phyloP scores from a whole-genome alignment of 2,329 filamentous ascomycete genomes.

The Cladorrhinum sp. region DNA sequence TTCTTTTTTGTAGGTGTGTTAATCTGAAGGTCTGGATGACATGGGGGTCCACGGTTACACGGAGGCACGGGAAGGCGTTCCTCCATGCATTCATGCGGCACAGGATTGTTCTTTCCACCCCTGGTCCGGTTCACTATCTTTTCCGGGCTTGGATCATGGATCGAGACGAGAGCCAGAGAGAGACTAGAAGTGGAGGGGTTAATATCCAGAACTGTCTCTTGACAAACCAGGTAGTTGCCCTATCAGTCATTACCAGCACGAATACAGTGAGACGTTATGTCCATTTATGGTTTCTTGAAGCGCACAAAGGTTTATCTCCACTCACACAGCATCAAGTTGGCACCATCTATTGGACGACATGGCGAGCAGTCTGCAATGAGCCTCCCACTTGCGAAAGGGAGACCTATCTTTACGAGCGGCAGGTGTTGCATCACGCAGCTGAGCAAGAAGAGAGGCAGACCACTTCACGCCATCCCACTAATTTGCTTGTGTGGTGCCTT shows the following conservation, averaged over 20 bases:
- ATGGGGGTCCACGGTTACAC: constrained; percentile 16
- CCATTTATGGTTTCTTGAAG: not conserved
- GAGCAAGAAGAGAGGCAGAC: not conserved
- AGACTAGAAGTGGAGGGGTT: not conserved
- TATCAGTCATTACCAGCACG: not conserved
- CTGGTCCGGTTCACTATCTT: constrained; percentile 4
- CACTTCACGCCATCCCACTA: not conserved
- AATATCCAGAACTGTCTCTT: not conserved
- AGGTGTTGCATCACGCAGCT: not conserved
- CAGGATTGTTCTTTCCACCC: constrained; percentile 5
- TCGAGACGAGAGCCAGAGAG: not conserved
- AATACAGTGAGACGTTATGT: not conserved
- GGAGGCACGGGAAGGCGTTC: constrained; percentile 17
- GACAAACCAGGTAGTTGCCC: not conserved
- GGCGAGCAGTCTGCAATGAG: too few relatives aligned
- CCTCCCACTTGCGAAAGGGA: too few relatives aligned
- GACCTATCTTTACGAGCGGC: not conserved
- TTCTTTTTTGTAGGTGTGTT: constrained; percentile 16
- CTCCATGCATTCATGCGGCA: constrained; percentile 18
- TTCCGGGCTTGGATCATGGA: not conserved
- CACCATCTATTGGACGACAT: not conserved
- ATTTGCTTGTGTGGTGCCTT: not conserved
- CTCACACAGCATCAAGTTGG: not conserved
- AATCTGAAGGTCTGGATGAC: constrained; percentile 17
- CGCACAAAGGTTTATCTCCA: not conserved